Evolutionary conservation across 345 rosid species (phyloP).

Genomic region (Lumnitzera racemosa): DNA sequence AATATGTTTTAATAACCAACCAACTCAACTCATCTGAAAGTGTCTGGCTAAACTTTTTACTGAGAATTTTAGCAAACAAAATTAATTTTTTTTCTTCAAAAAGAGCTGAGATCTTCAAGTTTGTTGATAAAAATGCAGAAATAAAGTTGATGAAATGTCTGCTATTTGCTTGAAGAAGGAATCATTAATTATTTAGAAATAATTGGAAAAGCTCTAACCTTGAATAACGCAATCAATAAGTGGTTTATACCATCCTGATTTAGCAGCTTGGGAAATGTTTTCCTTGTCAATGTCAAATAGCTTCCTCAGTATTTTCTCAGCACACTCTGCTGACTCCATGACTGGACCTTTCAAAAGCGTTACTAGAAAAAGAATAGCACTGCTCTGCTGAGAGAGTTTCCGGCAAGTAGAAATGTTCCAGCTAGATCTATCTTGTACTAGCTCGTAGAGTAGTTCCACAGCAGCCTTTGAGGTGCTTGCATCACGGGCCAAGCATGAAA

Average conservation of each 20-base stretch:
- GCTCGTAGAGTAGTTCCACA: slow-evolving; percentile 46
- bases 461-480: slow-evolving; percentile 47
- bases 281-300: slow-evolving; percentile 54
- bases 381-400: slow-evolving; percentile 46
- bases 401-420: slow-evolving; percentile 46
- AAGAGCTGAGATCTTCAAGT: no score
- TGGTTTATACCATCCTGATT: slow-evolving; percentile 59
- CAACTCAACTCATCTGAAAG: no score
- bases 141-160: neutral
- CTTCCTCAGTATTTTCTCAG: slow-evolving; percentile 39
- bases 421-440: slow-evolving; percentile 52
- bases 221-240: slow-evolving; percentile 42
- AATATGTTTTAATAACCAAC: no score
- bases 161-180: slow-evolving; percentile 1
- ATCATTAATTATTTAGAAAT: slow-evolving; percentile 7
- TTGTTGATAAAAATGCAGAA: no score
- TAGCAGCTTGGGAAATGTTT: slow-evolving; percentile 44
- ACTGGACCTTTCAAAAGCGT: slow-evolving; percentile 46
- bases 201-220: slow-evolving; percentile 26
- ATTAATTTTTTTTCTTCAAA: no score
- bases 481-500: slow-evolving; percentile 48
- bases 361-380: slow-evolving; percentile 49
- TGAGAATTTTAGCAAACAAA: no score
- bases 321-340: slow-evolving; percentile 39
- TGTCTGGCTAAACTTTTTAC: no score